phyloP scores from a whole-genome alignment of 768 basidiomycete species.

The Tylopilus felleus region DNA sequence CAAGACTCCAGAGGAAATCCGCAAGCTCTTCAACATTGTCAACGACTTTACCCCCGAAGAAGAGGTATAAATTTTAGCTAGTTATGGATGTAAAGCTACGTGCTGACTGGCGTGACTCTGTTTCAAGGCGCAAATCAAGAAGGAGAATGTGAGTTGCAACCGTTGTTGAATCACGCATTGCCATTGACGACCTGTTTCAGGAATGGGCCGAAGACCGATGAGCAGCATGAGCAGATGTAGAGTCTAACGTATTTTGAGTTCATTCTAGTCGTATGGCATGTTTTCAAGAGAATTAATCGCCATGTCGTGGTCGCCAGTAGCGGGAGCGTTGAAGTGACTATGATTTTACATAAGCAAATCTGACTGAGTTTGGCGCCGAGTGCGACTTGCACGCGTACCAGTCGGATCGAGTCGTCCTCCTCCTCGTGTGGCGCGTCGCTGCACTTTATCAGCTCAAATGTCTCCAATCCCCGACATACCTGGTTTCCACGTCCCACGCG shows the following conservation, averaged over 20 bases:
- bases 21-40: slow-evolving; percentile 96
- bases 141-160: slow-evolving; percentile 81
- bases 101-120: slow-evolving; percentile 6
- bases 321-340: too few species aligned
- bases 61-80: slow-evolving; percentile 58
- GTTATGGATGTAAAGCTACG: neutral
- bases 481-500: slow-evolving; percentile 50
- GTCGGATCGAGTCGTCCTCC: too few species aligned
- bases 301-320: neutral
- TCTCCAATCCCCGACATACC: slow-evolving; percentile 69
- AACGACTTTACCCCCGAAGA: slow-evolving; percentile 99
- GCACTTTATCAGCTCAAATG: slow-evolving; percentile 29
- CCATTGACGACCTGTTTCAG: slow-evolving; percentile 36
- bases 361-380: neutral
- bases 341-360: slow-evolving; percentile 20
- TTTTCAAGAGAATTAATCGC: slow-evolving; percentile 17
- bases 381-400: neutral
- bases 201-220: slow-evolving; percentile 95
- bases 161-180: slow-evolving; percentile 5
- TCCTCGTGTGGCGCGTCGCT: too few species aligned
- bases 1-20: slow-evolving; percentile 98
- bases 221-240: slow-evolving; percentile 26
- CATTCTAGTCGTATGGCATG: slow-evolving; percentile 21
- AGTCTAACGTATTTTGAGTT: slow-evolving; percentile 22
- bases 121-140: slow-evolving; percentile 91